A percentile compares a stretch with the other conserved stretches of the same genome.
phyloP scores from a whole-genome alignment of 768 basidiomycete genomes.

The Clitopilus hobsonii region DNA sequence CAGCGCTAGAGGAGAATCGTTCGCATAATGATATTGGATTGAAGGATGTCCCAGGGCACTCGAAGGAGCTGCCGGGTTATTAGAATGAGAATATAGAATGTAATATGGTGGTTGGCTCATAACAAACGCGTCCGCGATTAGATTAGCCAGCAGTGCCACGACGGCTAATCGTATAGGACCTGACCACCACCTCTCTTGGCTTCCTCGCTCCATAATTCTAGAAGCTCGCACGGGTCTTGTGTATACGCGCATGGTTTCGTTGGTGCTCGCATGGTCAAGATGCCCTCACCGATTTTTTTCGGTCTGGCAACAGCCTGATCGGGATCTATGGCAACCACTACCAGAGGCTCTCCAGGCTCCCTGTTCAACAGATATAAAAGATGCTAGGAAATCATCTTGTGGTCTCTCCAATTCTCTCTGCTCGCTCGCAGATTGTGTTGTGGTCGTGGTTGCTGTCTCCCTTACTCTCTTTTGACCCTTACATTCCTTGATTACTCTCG shows the following conservation, averaged over 20 bases:
- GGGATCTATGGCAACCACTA: conserved; percentile 16
- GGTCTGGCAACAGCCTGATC: conserved; percentile 11
- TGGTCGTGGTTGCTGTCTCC: neutral
- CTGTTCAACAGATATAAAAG: neutral
- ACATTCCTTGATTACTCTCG: conserved; percentile 19
- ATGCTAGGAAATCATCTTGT: neutral
- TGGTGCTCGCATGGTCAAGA: conserved; percentile 1
- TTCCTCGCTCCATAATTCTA: neutral
- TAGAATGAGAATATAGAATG: conserved; percentile 60
- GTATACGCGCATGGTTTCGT: neutral
- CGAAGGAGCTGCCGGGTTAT: conserved; percentile 33
- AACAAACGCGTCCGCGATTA: neutral
- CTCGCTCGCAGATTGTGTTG: conserved; percentile 1
- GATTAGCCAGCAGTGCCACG: neutral
- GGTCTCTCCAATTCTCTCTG: neutral
- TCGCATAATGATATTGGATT: conserved; percentile 79
- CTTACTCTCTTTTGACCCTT: conserved; percentile 16
- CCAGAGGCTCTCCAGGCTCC: neutral
- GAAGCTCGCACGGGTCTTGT: neutral
- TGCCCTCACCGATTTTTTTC: neutral
- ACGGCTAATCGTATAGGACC: neutral
- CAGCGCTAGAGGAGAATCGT: conserved; percentile 67
- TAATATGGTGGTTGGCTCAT: conserved; percentile 53
- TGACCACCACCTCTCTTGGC: neutral
- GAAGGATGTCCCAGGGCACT: conserved; percentile 60